Conservation (phyloP, 305 asterid species). For the Nicotiana rustica region DNA sequence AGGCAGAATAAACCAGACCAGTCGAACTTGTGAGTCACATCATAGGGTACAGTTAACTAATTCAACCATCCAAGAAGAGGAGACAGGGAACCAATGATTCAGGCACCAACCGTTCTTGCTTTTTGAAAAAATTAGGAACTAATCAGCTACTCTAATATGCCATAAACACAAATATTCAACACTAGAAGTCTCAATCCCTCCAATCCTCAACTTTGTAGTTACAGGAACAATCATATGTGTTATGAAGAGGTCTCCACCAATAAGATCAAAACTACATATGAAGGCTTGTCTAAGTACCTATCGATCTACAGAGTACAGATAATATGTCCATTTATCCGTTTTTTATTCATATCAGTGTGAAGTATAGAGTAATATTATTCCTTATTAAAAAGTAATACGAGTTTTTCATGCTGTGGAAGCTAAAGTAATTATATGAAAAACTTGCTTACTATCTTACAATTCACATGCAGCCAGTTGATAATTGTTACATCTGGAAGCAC, state of each 20-base stretch:
- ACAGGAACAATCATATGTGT: neutral
- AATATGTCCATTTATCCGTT: neutral
- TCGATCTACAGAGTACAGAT: too few relatives aligned
- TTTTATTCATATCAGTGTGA: neutral
- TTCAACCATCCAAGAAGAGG: neutral
- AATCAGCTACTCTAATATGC: neutral
- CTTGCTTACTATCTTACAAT: neutral
- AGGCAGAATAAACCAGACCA: conserved; percentile 10
- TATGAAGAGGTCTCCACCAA: neutral
- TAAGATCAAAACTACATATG: neutral
- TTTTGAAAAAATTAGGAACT: neutral
- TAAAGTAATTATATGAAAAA: neutral
- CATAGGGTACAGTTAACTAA: neutral
- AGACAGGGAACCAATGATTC: neutral
- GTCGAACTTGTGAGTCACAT: neutral
- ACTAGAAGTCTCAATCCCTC: neutral
- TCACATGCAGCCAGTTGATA: neutral
- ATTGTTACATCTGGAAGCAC: neutral
- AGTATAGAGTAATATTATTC: neutral
- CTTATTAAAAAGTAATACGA: too few relatives aligned
- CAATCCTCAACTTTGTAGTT: neutral
- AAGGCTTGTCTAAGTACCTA: neutral
- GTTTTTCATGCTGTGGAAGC: neutral
- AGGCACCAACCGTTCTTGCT: neutral
- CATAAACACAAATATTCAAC: neutral